Conservation (phyloP, 352 stramenopile genomes). For the Blastocystis sp. region DNA sequence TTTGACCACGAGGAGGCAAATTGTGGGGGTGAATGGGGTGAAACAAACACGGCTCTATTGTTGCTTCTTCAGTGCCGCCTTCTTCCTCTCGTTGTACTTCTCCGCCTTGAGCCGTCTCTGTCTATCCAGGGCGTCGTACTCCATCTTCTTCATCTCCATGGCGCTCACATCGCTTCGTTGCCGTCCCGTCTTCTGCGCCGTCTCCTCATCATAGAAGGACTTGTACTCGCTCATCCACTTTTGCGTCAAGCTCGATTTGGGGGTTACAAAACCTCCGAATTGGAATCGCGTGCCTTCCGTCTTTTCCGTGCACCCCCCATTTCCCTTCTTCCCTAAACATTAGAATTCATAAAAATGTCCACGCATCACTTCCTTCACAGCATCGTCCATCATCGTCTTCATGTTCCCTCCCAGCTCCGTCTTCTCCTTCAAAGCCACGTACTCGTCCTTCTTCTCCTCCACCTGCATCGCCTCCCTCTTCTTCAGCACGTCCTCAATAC, state of each 20-base stretch:
- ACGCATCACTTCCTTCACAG: background rate
- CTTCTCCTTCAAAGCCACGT: background rate
- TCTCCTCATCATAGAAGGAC: background rate
- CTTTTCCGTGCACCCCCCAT: background rate
- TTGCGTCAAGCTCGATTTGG: background rate
- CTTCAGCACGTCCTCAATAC: constrained; percentile 10
- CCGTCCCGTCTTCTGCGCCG: background rate
- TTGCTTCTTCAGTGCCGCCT: constrained; percentile 8
- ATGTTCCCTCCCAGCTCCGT: background rate
- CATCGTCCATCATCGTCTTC: background rate
- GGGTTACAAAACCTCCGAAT: constrained; percentile 36
- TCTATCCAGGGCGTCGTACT: constrained; percentile 19
- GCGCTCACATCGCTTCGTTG: background rate
- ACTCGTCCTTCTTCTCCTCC: constrained; percentile 14
- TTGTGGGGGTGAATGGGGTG: no score
- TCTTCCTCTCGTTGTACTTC: constrained; percentile 58
- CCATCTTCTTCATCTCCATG: constrained; percentile 15
- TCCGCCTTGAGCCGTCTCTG: constrained; percentile 14
- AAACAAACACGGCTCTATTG: background rate
- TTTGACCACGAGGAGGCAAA: no score
- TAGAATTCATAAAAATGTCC: background rate
- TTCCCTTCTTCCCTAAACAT: background rate
- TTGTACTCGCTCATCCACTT: constrained; percentile 49
- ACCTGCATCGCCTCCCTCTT: background rate
- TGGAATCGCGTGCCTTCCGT: constrained; percentile 7